Conservation (phyloP, 768 basidiomycete species). For the Mrakia frigida region DNA sequence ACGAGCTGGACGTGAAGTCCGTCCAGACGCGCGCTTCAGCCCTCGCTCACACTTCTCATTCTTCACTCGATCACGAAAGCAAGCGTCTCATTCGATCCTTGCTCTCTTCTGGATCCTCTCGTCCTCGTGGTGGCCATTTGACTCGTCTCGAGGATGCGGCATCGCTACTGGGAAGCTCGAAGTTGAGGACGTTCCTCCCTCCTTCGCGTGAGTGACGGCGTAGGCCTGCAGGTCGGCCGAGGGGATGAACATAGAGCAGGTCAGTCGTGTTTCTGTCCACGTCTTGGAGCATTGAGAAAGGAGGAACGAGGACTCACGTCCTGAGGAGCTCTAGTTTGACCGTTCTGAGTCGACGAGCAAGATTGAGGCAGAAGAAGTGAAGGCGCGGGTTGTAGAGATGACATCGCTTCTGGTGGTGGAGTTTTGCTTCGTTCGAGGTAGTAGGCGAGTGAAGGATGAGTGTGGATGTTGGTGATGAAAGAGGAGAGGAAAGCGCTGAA, state of each 20-base stretch:
- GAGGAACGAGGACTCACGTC: background rate
- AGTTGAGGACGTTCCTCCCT: background rate
- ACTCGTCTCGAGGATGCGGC: background rate
- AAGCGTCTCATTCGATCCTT: background rate
- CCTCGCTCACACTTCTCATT: background rate
- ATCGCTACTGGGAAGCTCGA: background rate
- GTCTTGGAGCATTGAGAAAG: background rate
- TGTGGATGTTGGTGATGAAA: conserved; percentile 6
- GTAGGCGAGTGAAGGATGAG: background rate
- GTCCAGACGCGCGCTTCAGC: too few relatives aligned
- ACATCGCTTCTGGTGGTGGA: background rate
- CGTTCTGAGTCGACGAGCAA: too few relatives aligned
- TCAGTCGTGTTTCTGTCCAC: too few relatives aligned
- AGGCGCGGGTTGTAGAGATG: background rate
- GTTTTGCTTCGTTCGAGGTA: background rate
- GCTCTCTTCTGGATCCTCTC: background rate
- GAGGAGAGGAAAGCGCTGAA: conserved; percentile 12
- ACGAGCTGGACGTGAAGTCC: too few relatives aligned
- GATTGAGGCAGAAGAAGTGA: background rate
- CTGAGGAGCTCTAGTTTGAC: too few relatives aligned
- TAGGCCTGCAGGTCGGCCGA: too few relatives aligned
- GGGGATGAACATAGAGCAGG: too few relatives aligned
- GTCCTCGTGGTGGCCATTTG: background rate
- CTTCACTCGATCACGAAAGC: background rate
- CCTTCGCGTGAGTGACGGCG: background rate